Conservation (phyloP, 306 rosid genomes). For the Rosa multiflora region DNA sequence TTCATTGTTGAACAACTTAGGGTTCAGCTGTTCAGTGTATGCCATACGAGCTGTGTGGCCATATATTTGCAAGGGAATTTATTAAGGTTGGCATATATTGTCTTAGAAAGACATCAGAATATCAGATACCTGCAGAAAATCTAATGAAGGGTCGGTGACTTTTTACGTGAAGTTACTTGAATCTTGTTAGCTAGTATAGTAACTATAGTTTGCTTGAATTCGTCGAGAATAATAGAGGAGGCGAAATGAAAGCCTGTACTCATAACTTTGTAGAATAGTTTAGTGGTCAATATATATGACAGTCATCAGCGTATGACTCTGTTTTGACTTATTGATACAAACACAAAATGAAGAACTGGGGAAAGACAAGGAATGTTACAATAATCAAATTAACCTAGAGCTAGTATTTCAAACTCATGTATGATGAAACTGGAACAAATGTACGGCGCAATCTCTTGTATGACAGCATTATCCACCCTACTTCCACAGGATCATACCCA, state of each 20-base stretch:
- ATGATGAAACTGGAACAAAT: constrained; percentile 1
- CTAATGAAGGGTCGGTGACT: neutral
- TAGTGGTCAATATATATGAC: neutral
- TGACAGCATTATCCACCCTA: constrained; percentile 16
- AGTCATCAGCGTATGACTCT: constrained; percentile 27
- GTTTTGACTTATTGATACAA: constrained; percentile 22
- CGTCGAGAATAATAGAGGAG: neutral
- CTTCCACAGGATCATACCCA: constrained; percentile 50
- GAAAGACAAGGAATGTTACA: constrained; percentile 23
- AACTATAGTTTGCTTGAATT: neutral
- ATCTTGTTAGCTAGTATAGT: neutral
- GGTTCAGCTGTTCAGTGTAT: neutral
- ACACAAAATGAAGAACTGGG: constrained; percentile 26
- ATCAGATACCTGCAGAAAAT: neutral
- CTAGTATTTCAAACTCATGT: neutral
- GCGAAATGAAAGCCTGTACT: neutral
- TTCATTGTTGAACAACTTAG: neutral
- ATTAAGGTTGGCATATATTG: neutral
- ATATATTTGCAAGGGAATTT: neutral
- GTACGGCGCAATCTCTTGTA: neutral
- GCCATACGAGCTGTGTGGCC: neutral
- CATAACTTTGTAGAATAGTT: too few species aligned
- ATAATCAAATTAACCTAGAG: neutral
- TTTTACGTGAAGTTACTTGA: neutral
- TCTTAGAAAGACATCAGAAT: neutral